Conservation (phyloP, 257 asterid species). For the Dorcoceras hygrometricum region DNA sequence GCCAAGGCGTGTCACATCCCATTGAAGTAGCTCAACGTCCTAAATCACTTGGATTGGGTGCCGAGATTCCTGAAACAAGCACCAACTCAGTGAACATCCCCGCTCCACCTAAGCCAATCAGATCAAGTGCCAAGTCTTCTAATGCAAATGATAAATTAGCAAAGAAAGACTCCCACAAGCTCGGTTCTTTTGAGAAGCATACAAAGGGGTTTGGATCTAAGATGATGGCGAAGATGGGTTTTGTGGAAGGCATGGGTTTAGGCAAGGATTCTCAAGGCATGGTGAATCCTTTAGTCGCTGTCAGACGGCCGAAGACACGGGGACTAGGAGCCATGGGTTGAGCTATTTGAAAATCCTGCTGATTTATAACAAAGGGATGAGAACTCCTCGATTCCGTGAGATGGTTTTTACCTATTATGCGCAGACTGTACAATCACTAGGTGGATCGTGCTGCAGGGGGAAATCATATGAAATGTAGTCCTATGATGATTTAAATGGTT, state of each 20-base stretch:
- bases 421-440: not conserved
- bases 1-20: conserved; percentile 75
- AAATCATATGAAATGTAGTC: not conserved
- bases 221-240: conserved; percentile 94
- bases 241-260: conserved; percentile 76
- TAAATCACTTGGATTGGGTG: conserved; percentile 92
- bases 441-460: not conserved
- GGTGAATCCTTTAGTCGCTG: conserved; percentile 67
- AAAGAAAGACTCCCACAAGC: conserved; percentile 31
- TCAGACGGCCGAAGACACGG: conserved; percentile 63
- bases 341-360: not conserved
- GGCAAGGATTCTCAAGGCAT: conserved; percentile 89
- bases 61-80: conserved; percentile 56
- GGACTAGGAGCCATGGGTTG: conserved; percentile 69
- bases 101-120: conserved; percentile 21
- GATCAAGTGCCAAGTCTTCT: conserved; percentile 22
- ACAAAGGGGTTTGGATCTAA: conserved; percentile 92
- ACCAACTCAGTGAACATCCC: conserved; percentile 22
- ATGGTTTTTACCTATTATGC: conserved; percentile 1
- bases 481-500: not conserved
- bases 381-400: not conserved
- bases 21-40: conserved; percentile 83
- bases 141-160: conserved; percentile 32
- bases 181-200: conserved; percentile 83
- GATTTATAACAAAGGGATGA: not conserved